phyloP scores from a whole-genome alignment of 2,329 filamentous ascomycete genomes.

The Cladophialophora bantiana region DNA sequence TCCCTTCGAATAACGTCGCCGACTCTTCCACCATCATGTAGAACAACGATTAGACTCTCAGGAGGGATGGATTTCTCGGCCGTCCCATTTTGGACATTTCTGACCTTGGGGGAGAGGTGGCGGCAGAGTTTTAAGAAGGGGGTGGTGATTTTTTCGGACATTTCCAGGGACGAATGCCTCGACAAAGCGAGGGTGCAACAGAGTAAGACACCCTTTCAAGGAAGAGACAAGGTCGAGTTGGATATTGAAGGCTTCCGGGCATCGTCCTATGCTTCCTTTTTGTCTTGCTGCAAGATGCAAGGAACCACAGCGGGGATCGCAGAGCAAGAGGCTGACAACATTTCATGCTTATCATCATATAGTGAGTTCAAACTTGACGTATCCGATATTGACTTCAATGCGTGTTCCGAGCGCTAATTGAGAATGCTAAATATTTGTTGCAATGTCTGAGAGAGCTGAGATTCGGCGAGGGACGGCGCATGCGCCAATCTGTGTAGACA shows the following conservation, averaged over 20 bases:
- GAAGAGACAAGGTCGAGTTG: not conserved
- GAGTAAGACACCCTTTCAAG: not conserved
- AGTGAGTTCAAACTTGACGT: not conserved
- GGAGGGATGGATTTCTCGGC: not conserved
- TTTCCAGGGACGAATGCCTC: not conserved
- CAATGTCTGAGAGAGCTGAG: not conserved
- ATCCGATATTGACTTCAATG: not conserved
- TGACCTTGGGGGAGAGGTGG: not conserved
- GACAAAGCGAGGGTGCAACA: not conserved
- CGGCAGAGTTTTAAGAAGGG: not conserved
- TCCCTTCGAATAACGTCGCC: not conserved
- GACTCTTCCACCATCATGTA: slow-evolving; percentile 5
- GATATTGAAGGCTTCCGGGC: not conserved
- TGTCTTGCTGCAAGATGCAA: not conserved
- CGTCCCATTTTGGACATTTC: not conserved
- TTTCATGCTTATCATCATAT: not conserved
- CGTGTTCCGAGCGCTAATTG: not conserved
- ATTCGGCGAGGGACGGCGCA: not conserved
- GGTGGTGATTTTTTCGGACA: not conserved
- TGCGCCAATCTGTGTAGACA: not conserved
- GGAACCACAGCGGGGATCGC: not conserved
- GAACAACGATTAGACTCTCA: slow-evolving; percentile 3
- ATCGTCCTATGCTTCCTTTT: not conserved
- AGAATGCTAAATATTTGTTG: not conserved
- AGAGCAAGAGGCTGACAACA: not conserved